Evolutionary conservation across 2,329 filamentous ascomycete species (phyloP), one percentile per base, ranked within the genome.

Genomic region (Cercospora sojina): DNA sequence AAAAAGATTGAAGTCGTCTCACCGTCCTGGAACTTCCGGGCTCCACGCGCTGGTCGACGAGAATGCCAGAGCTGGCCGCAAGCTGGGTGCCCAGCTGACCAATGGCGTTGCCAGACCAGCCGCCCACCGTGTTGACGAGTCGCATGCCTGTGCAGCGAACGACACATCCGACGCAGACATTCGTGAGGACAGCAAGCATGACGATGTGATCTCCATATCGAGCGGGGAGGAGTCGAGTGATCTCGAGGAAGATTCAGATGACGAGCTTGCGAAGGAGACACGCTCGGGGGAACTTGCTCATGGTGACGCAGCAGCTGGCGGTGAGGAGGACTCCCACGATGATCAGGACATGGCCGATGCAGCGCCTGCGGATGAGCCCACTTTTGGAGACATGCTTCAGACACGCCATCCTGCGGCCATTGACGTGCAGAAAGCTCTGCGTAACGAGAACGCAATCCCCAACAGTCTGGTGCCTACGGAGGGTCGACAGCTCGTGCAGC

Each of bases 381-480:
- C 92, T 0, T 96, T 98, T 77, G 94, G 93, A 73, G 94, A 98
- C 76, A 87, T 96, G 55, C 84, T 96, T 49, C 90, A 88, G 70
- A 85, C 85, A 56, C 84, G 87, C 72, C 87, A 88, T 64, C 85
- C 88, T 70, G 86, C 90, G 59, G 35, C 64, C 27, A 90, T 97
- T 73, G 91, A 96, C 72, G 91, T 97, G 6, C 80, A 88, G 51
- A 84, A 87, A 56, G 82, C 88, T 4, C 79, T 83, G 20, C 68
- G 64, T 20, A 55, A 27, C 27, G 61, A 58, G 12, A 38, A 58
- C 9, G 64, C 66, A 41, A 75, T 81, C 9, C 79, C 75, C 59
- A 82, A 81, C 43, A 79, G 81, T 63, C 82, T 90, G 68, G 84
- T 85, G 18, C 82, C 87, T 20, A 35, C 47, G 3, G 64, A 64